phyloP scores from a whole-genome alignment of 768 basidiomycete genomes.

The Daedalea quercina region DNA sequence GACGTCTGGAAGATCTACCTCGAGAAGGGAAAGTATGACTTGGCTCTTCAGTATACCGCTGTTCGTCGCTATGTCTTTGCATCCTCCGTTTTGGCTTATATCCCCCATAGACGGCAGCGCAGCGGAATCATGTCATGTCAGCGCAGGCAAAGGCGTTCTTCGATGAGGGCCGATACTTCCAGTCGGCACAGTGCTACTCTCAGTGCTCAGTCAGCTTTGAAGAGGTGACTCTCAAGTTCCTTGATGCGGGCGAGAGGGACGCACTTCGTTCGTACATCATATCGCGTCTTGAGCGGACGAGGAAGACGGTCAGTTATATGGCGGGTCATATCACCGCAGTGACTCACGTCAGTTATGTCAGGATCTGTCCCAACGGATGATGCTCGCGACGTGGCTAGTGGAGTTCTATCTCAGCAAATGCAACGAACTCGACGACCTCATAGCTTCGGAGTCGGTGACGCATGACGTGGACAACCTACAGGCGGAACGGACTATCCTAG shows the following conservation, averaged over 20 bases:
- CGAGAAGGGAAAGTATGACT: constrained; percentile 68
- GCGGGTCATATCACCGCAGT: constrained; percentile 18
- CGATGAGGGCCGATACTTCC: constrained; percentile 74
- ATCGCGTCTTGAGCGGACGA: constrained; percentile 78
- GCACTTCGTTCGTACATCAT: constrained; percentile 86
- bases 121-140: constrained; percentile 78
- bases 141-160: constrained; percentile 82
- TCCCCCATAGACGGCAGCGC: constrained; percentile 64
- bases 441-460: constrained; percentile 78
- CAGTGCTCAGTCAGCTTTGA: constrained; percentile 86
- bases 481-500: constrained; percentile 73
- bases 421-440: constrained; percentile 90
- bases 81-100: not conserved
- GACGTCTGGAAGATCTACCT: constrained; percentile 94
- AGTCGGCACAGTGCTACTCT: constrained; percentile 88
- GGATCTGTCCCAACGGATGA: constrained; percentile 93
- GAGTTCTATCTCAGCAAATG: constrained; percentile 97
- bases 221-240: constrained; percentile 83
- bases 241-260: constrained; percentile 87
- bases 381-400: constrained; percentile 97
- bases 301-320: constrained; percentile 57
- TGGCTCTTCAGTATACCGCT: constrained; percentile 77
- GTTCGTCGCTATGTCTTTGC: constrained; percentile 30
- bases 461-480: constrained; percentile 82
- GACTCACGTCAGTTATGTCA: constrained; percentile 27